A percentile compares a stretch with the other conserved stretches of the same genome.
Conservation (phyloP, 1,284 basidiomycete species). For the Leccinum griseonigrum region DNA sequence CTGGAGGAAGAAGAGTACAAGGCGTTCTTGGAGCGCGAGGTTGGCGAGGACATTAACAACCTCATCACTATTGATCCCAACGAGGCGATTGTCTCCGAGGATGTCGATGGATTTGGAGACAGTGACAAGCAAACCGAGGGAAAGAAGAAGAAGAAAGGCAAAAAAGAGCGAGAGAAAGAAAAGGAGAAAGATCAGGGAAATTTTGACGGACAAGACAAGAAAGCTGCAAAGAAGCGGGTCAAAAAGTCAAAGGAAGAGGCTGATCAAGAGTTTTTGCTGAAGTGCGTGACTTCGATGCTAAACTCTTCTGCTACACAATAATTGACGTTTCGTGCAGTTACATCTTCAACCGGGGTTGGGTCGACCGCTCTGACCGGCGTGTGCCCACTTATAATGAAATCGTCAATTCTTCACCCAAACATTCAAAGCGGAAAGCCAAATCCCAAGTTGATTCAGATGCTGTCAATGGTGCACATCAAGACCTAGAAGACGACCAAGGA, state of each 20-base stretch:
- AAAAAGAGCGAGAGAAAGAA: conserved; percentile 31
- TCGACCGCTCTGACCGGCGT: conserved; percentile 70
- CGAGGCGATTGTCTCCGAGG: conserved; percentile 16
- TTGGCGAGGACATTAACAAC: conserved; percentile 71
- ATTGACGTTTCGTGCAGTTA: conserved; percentile 54
- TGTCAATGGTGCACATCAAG: conserved; percentile 22
- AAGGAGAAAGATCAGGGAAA: conserved; percentile 32
- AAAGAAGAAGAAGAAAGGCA: conserved; percentile 33
- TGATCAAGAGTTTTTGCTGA: conserved; percentile 87
- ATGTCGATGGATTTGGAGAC: conserved; percentile 29
- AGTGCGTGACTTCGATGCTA: conserved; percentile 50
- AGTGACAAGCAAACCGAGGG: conserved; percentile 32
- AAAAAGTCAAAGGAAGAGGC: conserved; percentile 51
- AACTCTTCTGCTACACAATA: not conserved
- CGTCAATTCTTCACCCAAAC: conserved; percentile 38
- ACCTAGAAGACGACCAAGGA: conserved; percentile 31
- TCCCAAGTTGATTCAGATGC: conserved; percentile 20
- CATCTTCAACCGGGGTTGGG: conserved; percentile 94
- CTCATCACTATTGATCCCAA: conserved; percentile 48
- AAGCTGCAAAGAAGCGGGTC: conserved; percentile 32
- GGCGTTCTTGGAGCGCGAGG: conserved; percentile 77
- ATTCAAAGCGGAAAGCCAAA: conserved; percentile 32
- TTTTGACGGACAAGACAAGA: conserved; percentile 29
- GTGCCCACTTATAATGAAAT: conserved; percentile 85
- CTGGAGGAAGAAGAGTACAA: conserved; percentile 80